Percentiles rank a stretch among this genome's conserved stretches.
Conservation (phyloP, 495 filamentous ascomycete species). For the Neurospora cerealis region DNA sequence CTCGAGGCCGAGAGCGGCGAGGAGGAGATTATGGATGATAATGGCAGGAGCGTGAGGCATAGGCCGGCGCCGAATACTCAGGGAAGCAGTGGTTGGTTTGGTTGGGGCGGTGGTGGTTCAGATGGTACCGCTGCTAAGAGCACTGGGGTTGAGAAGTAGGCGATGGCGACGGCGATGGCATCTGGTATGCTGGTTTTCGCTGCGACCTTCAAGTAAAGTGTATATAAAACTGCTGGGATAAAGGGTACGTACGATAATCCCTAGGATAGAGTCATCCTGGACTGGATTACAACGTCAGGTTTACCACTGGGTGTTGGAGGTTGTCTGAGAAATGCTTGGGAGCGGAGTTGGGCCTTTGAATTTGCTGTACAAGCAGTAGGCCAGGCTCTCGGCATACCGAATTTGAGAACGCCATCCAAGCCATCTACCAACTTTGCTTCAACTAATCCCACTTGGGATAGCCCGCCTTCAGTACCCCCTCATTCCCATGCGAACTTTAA, state of each 20-base stretch:
- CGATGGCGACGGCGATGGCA: background rate
- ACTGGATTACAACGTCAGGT: background rate
- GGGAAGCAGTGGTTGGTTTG: background rate
- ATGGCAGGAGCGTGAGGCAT: background rate
- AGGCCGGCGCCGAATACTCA: background rate
- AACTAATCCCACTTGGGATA: background rate
- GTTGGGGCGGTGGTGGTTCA: background rate
- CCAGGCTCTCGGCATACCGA: background rate
- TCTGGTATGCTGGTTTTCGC: background rate
- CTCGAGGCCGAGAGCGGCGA: slow-evolving; percentile 62
- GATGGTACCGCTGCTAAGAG: background rate
- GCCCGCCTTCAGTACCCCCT: background rate
- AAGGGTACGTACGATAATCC: background rate
- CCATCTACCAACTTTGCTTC: background rate
- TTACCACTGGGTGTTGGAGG: background rate
- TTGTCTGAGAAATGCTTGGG: background rate
- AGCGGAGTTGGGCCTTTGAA: background rate
- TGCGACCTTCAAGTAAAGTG: background rate
- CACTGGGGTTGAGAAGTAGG: background rate
- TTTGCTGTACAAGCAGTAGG: background rate
- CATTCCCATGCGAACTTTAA: background rate
- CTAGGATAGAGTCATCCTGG: background rate
- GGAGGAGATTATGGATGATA: slow-evolving; percentile 20
- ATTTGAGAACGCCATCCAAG: background rate
- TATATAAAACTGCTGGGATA: background rate